phyloP scores from a whole-genome alignment of 176 grass and related monocot genomes.

The Hsuehochloa calcarea region DNA sequence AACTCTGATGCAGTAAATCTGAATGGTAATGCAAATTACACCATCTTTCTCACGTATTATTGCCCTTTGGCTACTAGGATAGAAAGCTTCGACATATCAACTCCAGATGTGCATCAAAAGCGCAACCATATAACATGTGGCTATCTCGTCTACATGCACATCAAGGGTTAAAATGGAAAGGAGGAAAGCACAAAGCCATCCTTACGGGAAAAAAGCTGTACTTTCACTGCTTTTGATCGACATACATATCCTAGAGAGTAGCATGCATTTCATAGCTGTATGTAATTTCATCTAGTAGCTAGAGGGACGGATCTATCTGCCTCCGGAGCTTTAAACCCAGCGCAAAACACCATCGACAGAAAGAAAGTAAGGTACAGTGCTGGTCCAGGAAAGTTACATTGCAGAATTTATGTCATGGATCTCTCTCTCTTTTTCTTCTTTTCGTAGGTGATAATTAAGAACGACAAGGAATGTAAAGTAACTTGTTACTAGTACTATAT shows the following conservation, averaged over 20 bases:
- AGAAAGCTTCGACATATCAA: not conserved
- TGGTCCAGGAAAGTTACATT: constrained; percentile 4
- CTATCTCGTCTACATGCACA: not conserved
- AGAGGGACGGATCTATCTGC: not conserved
- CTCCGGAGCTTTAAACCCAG: not conserved
- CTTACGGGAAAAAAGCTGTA: not conserved
- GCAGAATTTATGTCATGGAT: not conserved
- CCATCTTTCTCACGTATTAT: not conserved
- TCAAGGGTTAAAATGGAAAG: not conserved
- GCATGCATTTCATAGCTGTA: not conserved
- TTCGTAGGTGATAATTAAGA: not conserved
- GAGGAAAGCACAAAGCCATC: constrained; percentile 7
- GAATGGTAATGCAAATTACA: not conserved
- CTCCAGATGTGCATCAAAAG: not conserved
- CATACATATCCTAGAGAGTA: not conserved
- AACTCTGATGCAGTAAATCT: not conserved
- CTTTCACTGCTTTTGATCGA: not conserved
- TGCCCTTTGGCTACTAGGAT: not conserved
- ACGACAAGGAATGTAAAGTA: not conserved
- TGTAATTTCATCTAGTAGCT: constrained; percentile 7
- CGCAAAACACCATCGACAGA: not conserved
- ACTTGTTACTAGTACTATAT: not conserved
- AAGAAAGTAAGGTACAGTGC: not conserved
- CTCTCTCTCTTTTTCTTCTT: not conserved
- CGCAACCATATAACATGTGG: not conserved